Evolutionary conservation across 1,139 yeast genomes (phyloP), one percentile per base, ranked within the genome.

Genomic region (Kodamaea suecica): DNA sequence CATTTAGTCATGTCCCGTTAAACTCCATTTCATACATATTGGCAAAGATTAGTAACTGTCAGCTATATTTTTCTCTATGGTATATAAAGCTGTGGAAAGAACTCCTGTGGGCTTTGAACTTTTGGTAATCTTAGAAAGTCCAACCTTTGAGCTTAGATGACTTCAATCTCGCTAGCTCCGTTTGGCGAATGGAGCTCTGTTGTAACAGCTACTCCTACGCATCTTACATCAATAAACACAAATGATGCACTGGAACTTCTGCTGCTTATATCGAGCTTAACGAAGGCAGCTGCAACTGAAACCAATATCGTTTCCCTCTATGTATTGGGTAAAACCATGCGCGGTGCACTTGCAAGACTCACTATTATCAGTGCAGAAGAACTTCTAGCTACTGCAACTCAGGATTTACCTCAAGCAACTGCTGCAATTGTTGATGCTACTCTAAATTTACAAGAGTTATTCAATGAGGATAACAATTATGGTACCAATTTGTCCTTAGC

Each of bases 381-480:
- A 17, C 56, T 54, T 7, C 36, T 63, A 27, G 70, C 70, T 17
- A 65, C 72, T 3, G 71, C 71, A 8, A 65, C 71, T 2, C 61
- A 43, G 8, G 30, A 48, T 4, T 38, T 34, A 27, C 48, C 53
- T 3, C 34, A 43, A 12, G 43, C 41, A 3, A 49, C 44, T 17
- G 40, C 41, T 15, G 53, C 45, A 1, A 51, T 64, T 21, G 54
- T 53, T 35, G 40, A 59, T 20, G 57, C 62, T 6, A 48, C 67
- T 12, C 48, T 60, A 24, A 63, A 64, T 35, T 51, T 66, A 33
- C 40, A 52, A 17, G 57, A 39, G 4, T 52, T 65, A 31, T 53
- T 47, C 12, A 37, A 47, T 35, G 60, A 55, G 8, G 43, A 50
- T 17, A 62, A 60, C 39, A 37, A 49, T 15, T 65, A 55, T 20